These are phyloP conservation scores for Xylaria scruposa DNA, from an alignment of 495 filamentous ascomycete genomes.

Conservation along the genomic window DNA sequence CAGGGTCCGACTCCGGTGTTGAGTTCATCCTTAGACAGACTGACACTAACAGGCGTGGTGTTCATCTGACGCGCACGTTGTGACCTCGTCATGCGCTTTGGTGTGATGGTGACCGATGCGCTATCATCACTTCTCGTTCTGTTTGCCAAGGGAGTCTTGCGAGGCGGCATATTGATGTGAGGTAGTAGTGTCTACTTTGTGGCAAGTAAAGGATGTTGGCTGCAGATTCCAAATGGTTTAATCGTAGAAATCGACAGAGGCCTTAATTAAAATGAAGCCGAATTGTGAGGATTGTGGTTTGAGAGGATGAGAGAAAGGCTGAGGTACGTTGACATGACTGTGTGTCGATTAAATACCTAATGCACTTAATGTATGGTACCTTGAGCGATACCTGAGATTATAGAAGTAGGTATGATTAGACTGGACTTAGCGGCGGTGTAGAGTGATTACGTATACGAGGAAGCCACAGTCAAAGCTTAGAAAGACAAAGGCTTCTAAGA, in stretches of 20 bases:
- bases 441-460: neutral
- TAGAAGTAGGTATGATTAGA: neutral
- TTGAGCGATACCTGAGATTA: neutral
- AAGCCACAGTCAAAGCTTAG: neutral
- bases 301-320: neutral
- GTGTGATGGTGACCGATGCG: slow-evolving; percentile 7
- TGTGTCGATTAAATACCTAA: neutral
- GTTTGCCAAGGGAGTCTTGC: neutral
- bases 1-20: neutral
- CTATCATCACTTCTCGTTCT: neutral
- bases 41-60: neutral
- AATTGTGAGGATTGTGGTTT: neutral
- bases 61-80: neutral
- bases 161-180: slow-evolving; percentile 3
- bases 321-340: neutral
- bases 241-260: neutral
- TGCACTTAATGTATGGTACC: neutral
- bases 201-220: neutral
- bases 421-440: neutral
- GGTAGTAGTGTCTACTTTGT: neutral
- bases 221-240: neutral
- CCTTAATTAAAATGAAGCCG: neutral
- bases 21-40: neutral
- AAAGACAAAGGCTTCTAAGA: neutral
- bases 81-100: slow-evolving; percentile 10